Conservation (phyloP, 2,329 filamentous ascomycete genomes). For the Ophiocordyceps australis region DNA sequence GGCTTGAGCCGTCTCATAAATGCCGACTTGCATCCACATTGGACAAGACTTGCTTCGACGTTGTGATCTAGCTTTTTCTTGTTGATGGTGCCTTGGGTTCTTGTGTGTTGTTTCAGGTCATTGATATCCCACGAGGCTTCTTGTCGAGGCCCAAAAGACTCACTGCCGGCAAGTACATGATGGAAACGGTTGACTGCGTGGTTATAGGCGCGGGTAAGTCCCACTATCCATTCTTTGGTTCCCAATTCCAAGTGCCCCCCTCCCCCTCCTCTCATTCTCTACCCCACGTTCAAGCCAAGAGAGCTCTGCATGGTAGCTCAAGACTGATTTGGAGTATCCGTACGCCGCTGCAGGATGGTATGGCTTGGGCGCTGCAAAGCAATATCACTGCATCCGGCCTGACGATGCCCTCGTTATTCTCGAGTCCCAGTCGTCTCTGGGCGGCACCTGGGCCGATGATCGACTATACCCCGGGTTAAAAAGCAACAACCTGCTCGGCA, state of each 20-base stretch:
- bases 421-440: constrained; percentile 36
- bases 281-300: not conserved
- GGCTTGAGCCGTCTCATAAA: too few species aligned
- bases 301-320: too few species aligned
- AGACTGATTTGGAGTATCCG: too few species aligned
- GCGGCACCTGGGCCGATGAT: constrained; percentile 52
- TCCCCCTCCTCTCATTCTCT: constrained; percentile 5
- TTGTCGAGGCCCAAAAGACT: too few species aligned
- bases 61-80: too few species aligned
- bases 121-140: too few species aligned
- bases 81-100: too few species aligned
- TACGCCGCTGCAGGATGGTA: constrained; percentile 13
- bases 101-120: too few species aligned
- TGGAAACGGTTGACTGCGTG: constrained; percentile 27
- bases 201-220: constrained; percentile 33
- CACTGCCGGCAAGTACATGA: constrained; percentile 7
- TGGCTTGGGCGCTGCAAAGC: constrained; percentile 43
- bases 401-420: constrained; percentile 35
- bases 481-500: constrained; percentile 57
- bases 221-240: too few species aligned
- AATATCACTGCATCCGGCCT: constrained; percentile 40
- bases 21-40: too few species aligned
- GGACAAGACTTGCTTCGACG: too few species aligned
- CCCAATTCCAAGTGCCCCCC: too few species aligned
- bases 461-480: constrained; percentile 52